These are phyloP conservation scores for Betula pendula DNA, from an alignment of 306 rosid species.

Conservation along the genomic window DNA sequence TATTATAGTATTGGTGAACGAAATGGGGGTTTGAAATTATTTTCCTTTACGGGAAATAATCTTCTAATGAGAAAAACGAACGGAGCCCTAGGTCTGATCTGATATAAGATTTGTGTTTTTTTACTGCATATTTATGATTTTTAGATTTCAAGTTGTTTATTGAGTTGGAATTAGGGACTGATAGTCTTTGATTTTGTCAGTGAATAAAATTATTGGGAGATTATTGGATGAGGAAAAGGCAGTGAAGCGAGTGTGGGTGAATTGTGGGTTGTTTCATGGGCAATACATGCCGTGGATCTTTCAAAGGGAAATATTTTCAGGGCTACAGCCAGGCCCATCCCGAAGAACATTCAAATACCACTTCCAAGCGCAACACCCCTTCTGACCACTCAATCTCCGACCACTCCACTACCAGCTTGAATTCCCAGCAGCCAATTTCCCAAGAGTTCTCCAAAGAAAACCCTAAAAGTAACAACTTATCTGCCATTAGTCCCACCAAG, in stretches of 20 bases:
- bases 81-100: slow-evolving; percentile 10
- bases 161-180: background rate
- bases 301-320: slow-evolving; percentile 65
- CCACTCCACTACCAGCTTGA: slow-evolving; percentile 43
- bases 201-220: slow-evolving; percentile 40
- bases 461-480: slow-evolving; percentile 17
- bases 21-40: background rate
- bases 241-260: slow-evolving; percentile 30
- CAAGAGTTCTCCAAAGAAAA: slow-evolving; percentile 47
- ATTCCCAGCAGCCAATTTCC: slow-evolving; percentile 36
- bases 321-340: slow-evolving; percentile 73
- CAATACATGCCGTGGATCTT: slow-evolving; percentile 99
- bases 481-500: slow-evolving; percentile 31
- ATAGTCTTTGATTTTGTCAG: background rate
- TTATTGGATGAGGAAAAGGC: slow-evolving; percentile 46
- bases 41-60: background rate
- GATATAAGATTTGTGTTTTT: background rate
- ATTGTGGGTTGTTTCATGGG: slow-evolving; percentile 74
- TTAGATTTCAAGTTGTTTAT: background rate
- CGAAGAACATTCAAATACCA: slow-evolving; percentile 42
- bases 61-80: background rate
- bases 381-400: slow-evolving; percentile 59
- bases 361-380: slow-evolving; percentile 50
- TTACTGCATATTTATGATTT: background rate
- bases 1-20: background rate